Evolutionary conservation across 1,139 yeast genomes (phyloP).

Genomic region (Yamadazyma epiphylla): DNA sequence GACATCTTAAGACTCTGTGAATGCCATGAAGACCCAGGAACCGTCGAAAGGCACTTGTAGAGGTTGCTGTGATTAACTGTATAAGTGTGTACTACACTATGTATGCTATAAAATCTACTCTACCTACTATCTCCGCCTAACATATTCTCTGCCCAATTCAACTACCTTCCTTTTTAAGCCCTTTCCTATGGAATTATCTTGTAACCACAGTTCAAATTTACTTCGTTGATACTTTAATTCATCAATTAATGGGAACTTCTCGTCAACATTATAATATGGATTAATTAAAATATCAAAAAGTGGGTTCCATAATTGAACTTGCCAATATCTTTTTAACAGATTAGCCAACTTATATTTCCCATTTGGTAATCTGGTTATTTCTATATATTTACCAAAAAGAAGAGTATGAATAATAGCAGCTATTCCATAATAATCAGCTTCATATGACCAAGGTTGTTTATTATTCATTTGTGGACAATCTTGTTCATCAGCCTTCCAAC

Average conservation of each 20-base stretch:
- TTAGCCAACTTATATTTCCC: constrained; percentile 35
- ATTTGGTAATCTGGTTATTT: constrained; percentile 24
- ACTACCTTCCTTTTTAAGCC: constrained; percentile 14
- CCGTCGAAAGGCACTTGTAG: too few relatives aligned
- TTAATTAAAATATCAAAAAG: constrained; percentile 65
- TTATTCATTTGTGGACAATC: constrained; percentile 75
- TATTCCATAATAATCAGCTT: constrained; percentile 81
- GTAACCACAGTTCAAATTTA: constrained; percentile 44
- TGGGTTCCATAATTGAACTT: constrained; percentile 60
- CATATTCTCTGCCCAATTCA: constrained; percentile 15
- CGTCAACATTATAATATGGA: constrained; percentile 30
- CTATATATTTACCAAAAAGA: constrained; percentile 65
- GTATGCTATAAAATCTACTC: too few relatives aligned
- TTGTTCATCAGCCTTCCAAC: constrained; percentile 65
- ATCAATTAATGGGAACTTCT: constrained; percentile 37
- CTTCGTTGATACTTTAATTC: constrained; percentile 33
- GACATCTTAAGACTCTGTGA: too few relatives aligned
- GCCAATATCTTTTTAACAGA: constrained; percentile 75
- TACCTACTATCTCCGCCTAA: not conserved
- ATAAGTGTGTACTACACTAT: too few relatives aligned
- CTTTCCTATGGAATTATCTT: constrained; percentile 14
- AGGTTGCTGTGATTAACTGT: too few relatives aligned
- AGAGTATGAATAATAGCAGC: constrained; percentile 74
- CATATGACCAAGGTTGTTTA: constrained; percentile 67
- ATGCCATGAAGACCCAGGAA: too few relatives aligned